A percentile compares a stretch with the other conserved stretches of the same genome.
Conservation (phyloP, 768 basidiomycete species). For the Steccherinum ochraceum region DNA sequence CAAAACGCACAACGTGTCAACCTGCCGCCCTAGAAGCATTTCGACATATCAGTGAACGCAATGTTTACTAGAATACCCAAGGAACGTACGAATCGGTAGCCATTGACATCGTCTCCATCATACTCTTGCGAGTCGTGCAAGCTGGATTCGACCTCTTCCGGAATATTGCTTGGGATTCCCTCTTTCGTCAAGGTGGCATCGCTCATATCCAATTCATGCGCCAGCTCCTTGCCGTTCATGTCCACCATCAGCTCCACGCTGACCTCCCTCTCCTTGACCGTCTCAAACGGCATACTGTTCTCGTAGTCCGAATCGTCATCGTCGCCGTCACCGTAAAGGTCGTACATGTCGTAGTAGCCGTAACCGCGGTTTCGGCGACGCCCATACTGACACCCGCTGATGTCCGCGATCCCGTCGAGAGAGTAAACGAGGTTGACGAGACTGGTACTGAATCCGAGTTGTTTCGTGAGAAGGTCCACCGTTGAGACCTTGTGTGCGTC, state of each 20-base stretch:
- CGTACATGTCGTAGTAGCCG: not conserved
- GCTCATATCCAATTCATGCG: slow-evolving; percentile 1
- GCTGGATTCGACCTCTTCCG: slow-evolving; percentile 9
- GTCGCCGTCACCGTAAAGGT: slow-evolving; percentile 2
- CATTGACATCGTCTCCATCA: too few relatives aligned
- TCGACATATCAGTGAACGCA: slow-evolving; percentile 21
- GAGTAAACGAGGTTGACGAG: slow-evolving; percentile 31
- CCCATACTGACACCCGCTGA: too few relatives aligned
- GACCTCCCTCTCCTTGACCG: slow-evolving; percentile 10
- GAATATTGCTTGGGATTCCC: slow-evolving; percentile 14
- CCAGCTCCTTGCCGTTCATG: slow-evolving; percentile 11
- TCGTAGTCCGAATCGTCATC: too few relatives aligned
- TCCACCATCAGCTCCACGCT: slow-evolving; percentile 14
- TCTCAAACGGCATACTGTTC: slow-evolving; percentile 12
- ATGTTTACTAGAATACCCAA: too few relatives aligned
- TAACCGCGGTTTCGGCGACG: too few relatives aligned
- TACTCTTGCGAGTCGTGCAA: slow-evolving; percentile 18
- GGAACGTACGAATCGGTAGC: too few relatives aligned
- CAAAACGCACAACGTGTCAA: too few relatives aligned
- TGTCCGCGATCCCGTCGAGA: slow-evolving; percentile 13
- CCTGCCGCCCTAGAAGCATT: too few relatives aligned
- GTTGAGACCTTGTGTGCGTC: slow-evolving; percentile 30
- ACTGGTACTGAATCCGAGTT: slow-evolving; percentile 28
- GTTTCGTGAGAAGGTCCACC: slow-evolving; percentile 26
- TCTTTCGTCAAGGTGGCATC: slow-evolving; percentile 11